A percentile compares a stretch with the other conserved stretches of the same genome.
Evolutionary conservation across 2,329 filamentous ascomycete genomes (phyloP).

Genomic region (Penicillium sp.): DNA sequence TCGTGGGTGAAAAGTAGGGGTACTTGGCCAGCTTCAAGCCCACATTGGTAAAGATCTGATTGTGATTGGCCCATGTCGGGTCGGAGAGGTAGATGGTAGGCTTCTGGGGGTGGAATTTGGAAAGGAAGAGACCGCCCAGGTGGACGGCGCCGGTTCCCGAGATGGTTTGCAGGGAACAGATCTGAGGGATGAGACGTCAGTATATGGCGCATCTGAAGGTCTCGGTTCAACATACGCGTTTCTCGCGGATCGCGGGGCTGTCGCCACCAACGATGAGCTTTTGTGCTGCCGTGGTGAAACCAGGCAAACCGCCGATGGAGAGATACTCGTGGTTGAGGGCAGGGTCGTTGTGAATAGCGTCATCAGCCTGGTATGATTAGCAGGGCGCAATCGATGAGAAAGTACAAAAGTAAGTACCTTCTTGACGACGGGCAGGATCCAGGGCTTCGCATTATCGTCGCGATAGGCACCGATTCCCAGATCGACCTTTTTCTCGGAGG

Average conservation of each 20-base stretch:
- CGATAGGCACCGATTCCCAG: constrained; percentile 92
- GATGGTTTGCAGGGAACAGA: constrained; percentile 83
- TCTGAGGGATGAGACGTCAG: constrained; percentile 35
- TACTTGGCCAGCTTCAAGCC: constrained; percentile 71
- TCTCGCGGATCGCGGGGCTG: constrained; percentile 76
- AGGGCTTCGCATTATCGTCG: constrained; percentile 92
- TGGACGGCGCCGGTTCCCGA: constrained; percentile 96
- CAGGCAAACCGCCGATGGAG: constrained; percentile 80
- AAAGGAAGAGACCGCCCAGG: constrained; percentile 85
- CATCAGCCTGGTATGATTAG: constrained; percentile 66
- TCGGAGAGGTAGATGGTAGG: constrained; percentile 82
- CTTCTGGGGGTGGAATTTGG: constrained; percentile 73
- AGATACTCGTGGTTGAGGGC: constrained; percentile 97
- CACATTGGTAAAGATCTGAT: constrained; percentile 96
- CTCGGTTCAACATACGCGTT: constrained; percentile 53
- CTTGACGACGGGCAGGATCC: constrained; percentile 92
- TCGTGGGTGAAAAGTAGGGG: constrained; percentile 87
- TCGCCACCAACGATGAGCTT: constrained; percentile 78
- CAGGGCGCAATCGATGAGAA: background rate
- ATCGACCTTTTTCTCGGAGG: constrained; percentile 76
- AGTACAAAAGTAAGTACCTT: constrained; percentile 56
- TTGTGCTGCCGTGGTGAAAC: constrained; percentile 84
- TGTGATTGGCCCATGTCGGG: constrained; percentile 98
- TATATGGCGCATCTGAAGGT: background rate
- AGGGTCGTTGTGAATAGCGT: constrained; percentile 80